Percentiles rank a stretch among this genome's conserved stretches.
phyloP scores from a whole-genome alignment of 2,329 filamentous ascomycete genomes.

The Thelonectria discophora region DNA sequence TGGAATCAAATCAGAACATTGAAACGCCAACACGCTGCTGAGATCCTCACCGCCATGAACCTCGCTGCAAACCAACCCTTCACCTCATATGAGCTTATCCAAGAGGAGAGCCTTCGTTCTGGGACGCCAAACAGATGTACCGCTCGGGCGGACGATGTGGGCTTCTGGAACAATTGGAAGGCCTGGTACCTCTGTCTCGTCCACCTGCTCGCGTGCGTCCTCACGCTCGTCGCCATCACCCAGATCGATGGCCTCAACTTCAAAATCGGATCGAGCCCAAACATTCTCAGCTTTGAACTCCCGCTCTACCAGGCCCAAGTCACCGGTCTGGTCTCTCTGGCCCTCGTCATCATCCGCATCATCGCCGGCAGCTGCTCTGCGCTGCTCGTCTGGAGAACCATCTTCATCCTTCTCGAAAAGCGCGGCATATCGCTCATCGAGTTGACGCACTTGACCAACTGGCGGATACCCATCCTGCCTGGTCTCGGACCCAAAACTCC shows the following conservation, averaged over 20 bases:
- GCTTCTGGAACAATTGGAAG: not conserved
- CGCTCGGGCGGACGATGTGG: not conserved
- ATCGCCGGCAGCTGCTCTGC: slow-evolving; percentile 2
- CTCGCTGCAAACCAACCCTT: no score
- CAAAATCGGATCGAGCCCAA: slow-evolving; percentile 1
- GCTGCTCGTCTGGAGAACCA: slow-evolving; percentile 4
- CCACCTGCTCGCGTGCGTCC: not conserved
- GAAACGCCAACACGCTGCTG: no score
- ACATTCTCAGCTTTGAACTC: not conserved
- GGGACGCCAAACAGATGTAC: not conserved
- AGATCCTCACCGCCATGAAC: no score
- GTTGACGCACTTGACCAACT: slow-evolving; percentile 1
- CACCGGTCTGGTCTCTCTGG: slow-evolving; percentile 8
- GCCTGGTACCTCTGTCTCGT: slow-evolving; percentile 2
- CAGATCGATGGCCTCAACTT: slow-evolving; percentile 11
- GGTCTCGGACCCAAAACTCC: not conserved
- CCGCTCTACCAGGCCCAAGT: slow-evolving; percentile 6
- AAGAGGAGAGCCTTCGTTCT: not conserved
- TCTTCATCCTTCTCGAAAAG: slow-evolving; percentile 13
- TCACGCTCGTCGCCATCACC: not conserved
- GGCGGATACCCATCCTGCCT: slow-evolving; percentile 1
- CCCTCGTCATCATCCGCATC: slow-evolving; percentile 6
- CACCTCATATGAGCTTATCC: no score
- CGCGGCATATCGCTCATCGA: slow-evolving; percentile 5
- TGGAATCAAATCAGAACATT: no score